phyloP scores from a whole-genome alignment of 495 filamentous ascomycete genomes.

The Aspergillus diversus region DNA sequence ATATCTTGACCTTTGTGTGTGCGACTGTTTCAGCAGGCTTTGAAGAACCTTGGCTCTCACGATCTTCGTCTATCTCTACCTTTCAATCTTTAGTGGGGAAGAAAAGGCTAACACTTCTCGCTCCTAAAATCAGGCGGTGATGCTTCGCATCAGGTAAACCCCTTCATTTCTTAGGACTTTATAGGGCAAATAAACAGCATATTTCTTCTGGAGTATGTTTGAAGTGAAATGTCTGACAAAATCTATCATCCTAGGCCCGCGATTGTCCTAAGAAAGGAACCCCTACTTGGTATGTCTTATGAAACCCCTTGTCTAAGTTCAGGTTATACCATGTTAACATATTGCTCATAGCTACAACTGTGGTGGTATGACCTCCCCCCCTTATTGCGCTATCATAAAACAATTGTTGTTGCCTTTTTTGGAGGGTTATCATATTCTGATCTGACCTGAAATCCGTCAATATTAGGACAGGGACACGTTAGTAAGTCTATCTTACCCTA shows the following conservation, averaged over 20 bases:
- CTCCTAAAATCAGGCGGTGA: slow-evolving; percentile 64
- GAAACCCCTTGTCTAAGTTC: slow-evolving; percentile 20
- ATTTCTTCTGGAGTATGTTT: not conserved
- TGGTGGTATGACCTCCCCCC: slow-evolving; percentile 57
- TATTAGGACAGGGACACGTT: slow-evolving; percentile 79
- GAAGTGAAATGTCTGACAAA: slow-evolving; percentile 26
- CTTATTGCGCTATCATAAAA: not conserved
- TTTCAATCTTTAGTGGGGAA: not conserved
- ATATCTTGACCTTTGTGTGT: not conserved
- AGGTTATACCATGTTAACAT: slow-evolving; percentile 31
- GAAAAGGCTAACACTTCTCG: slow-evolving; percentile 30
- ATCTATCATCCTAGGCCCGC: slow-evolving; percentile 63
- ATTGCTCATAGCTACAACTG: slow-evolving; percentile 69
- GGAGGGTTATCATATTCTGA: slow-evolving; percentile 10
- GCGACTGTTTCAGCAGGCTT: slow-evolving; percentile 6
- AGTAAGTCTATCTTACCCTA: slow-evolving; percentile 57
- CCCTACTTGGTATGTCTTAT: slow-evolving; percentile 76
- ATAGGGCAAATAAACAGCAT: not conserved
- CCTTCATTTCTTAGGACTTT: slow-evolving; percentile 12
- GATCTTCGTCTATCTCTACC: not conserved
- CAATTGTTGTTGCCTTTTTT: not conserved
- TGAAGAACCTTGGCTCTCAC: not conserved
- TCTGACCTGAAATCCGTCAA: slow-evolving; percentile 15
- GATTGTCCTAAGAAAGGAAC: slow-evolving; percentile 94
- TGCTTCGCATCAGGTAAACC: slow-evolving; percentile 67